Percentiles rank a stretch among this genome's conserved stretches.
These are phyloP conservation scores for Cryptosporidium parvum DNA, from an alignment of 169 alveolate species.

Conservation along the genomic window DNA sequence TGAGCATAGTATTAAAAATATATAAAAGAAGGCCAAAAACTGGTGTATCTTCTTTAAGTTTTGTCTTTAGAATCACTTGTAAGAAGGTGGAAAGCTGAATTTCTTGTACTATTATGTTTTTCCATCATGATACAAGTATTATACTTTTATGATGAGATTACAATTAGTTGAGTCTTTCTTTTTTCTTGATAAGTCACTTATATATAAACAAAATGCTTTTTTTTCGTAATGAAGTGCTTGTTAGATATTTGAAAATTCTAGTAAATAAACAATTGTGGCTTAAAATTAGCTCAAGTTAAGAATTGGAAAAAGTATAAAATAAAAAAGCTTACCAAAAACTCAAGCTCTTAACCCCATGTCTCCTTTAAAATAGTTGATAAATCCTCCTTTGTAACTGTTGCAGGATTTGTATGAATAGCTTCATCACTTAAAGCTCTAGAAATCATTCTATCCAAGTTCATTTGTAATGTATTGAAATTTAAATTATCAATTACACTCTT, in stretches of 20 bases:
- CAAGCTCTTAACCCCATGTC: slow-evolving; percentile 6
- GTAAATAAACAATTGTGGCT: too few species aligned
- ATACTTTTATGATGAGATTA: too few species aligned
- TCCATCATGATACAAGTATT: too few species aligned
- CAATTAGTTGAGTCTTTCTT: too few species aligned
- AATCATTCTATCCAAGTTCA: slow-evolving; percentile 39
- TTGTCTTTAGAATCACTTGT: neutral
- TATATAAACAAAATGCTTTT: too few species aligned
- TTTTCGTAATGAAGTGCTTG: too few species aligned
- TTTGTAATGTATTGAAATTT: neutral
- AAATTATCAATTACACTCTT: slow-evolving; percentile 4
- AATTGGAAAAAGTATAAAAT: neutral
- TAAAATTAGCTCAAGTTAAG: neutral
- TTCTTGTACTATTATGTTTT: neutral
- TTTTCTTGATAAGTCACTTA: neutral
- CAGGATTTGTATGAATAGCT: slow-evolving; percentile 60
- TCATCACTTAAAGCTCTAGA: slow-evolving; percentile 53
- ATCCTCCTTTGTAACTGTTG: neutral
- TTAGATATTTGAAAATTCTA: too few species aligned
- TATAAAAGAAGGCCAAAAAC: neutral
- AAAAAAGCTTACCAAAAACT: neutral
- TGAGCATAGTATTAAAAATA: neutral
- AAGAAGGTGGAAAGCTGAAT: neutral
- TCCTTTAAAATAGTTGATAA: neutral
- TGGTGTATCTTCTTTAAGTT: neutral